Percentiles rank a stretch among this genome's conserved stretches.
Evolutionary conservation across 768 basidiomycete species (phyloP).

Genomic region (Coprinopsis sp.): DNA sequence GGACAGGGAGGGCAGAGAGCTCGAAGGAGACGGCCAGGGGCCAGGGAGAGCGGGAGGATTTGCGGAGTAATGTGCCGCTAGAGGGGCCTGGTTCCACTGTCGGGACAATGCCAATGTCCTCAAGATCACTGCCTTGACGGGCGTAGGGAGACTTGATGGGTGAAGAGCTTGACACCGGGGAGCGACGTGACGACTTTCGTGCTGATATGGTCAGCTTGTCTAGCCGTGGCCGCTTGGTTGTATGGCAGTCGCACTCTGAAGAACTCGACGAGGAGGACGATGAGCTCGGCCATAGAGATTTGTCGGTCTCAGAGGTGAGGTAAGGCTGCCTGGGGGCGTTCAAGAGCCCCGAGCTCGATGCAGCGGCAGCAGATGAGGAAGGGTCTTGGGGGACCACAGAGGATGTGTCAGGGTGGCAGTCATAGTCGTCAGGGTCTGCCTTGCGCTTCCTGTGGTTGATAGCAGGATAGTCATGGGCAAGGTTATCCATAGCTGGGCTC

Average conservation of each 20-base stretch:
- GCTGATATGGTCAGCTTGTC: conserved; percentile 20
- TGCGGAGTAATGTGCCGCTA: conserved; percentile 40
- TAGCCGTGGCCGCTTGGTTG: conserved; percentile 39
- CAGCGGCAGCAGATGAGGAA: conserved; percentile 17
- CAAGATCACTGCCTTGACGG: conserved; percentile 37
- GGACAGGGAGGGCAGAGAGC: conserved; percentile 52
- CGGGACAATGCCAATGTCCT: conserved; percentile 43
- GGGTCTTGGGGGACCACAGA: conserved; percentile 34
- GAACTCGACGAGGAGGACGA: conserved; percentile 13
- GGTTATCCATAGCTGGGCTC: conserved; percentile 51
- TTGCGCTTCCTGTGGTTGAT: conserved; percentile 65
- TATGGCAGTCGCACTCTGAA: not conserved
- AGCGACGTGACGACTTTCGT: conserved; percentile 11
- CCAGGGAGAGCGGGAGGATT: conserved; percentile 19
- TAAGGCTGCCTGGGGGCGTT: conserved; percentile 41
- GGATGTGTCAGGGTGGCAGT: conserved; percentile 23
- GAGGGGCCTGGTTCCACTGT: conserved; percentile 40
- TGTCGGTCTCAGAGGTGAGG: conserved; percentile 24
- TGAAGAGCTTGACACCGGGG: conserved; percentile 19
- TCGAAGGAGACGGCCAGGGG: conserved; percentile 36
- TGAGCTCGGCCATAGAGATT: conserved; percentile 26
- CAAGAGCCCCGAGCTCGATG: conserved; percentile 14
- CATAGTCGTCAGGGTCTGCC: conserved; percentile 46
- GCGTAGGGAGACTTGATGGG: conserved; percentile 25
- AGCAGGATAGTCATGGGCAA: conserved; percentile 49